These are phyloP conservation scores for Metarhizium humberi DNA, from an alignment of 2,329 filamentous ascomycete species.

Conservation along the genomic window DNA sequence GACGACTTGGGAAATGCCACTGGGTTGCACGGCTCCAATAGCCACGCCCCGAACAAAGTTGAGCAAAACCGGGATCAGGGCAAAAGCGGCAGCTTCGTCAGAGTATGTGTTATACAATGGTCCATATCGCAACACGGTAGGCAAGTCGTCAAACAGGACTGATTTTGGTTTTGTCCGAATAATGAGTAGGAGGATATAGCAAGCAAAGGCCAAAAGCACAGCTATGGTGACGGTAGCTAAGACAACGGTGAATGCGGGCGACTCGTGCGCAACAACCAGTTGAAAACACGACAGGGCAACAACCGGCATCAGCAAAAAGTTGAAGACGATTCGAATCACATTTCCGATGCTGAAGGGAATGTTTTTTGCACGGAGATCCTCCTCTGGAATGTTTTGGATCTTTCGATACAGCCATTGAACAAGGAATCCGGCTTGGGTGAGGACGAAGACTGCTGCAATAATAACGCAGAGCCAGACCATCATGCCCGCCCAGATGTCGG, in stretches of 20 bases:
- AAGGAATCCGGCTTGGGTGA: constrained; percentile 70
- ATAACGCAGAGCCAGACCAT: constrained; percentile 82
- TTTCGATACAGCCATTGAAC: constrained; percentile 67
- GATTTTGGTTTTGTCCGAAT: constrained; percentile 72
- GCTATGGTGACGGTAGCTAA: constrained; percentile 68
- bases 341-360: constrained; percentile 77
- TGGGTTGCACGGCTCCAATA: constrained; percentile 85
- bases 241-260: constrained; percentile 61
- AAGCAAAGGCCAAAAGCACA: constrained; percentile 61
- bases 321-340: constrained; percentile 78
- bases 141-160: constrained; percentile 85
- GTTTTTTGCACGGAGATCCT: constrained; percentile 87
- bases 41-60: constrained; percentile 81
- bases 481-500: constrained; percentile 91
- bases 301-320: constrained; percentile 83
- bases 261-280: constrained; percentile 62
- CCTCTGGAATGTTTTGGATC: constrained; percentile 63
- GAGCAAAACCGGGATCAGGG: constrained; percentile 75
- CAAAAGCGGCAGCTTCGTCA: constrained; percentile 84
- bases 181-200: constrained; percentile 75
- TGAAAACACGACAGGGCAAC: constrained; percentile 86
- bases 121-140: constrained; percentile 81
- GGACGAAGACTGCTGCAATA: constrained; percentile 53
- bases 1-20: constrained; percentile 86
- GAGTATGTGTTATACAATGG: constrained; percentile 97